Conservation (phyloP, 192 early-diverging fungal genomes). For the Paraglomus brasilianum region DNA sequence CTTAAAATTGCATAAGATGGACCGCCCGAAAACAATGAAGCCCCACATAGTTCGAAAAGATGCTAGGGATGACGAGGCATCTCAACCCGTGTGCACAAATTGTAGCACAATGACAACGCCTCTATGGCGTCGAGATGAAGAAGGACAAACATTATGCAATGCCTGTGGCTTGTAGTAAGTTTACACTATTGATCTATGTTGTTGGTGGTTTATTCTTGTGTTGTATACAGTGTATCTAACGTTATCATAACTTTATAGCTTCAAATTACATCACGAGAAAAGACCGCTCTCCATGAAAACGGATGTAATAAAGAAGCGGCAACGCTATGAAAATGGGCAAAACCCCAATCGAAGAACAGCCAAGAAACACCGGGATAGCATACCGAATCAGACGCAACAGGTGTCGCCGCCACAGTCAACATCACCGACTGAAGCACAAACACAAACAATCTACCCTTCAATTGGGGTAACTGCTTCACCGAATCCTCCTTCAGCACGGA, state of each 20-base stretch:
- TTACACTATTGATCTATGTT: background rate
- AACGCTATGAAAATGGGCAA: constrained; percentile 48
- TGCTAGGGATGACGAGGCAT: constrained; percentile 40
- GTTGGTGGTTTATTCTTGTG: background rate
- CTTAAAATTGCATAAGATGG: constrained; percentile 80
- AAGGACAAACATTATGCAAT: constrained; percentile 43
- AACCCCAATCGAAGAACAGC: constrained; percentile 21
- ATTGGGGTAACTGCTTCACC: too few species aligned
- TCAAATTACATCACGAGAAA: constrained; percentile 52
- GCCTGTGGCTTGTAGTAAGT: constrained; percentile 60
- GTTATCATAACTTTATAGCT: constrained; percentile 12
- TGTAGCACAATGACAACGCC: constrained; percentile 84
- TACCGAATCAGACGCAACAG: too few species aligned
- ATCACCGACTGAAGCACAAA: too few species aligned
- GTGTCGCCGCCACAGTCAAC: too few species aligned
- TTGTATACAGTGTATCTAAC: background rate
- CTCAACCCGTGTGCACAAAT: constrained; percentile 63
- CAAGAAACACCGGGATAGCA: constrained; percentile 21
- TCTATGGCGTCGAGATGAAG: constrained; percentile 83
- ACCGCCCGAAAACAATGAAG: constrained; percentile 78
- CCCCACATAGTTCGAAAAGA: constrained; percentile 65
- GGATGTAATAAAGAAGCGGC: constrained; percentile 49
- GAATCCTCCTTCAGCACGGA: too few species aligned
- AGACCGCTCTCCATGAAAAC: constrained; percentile 55
- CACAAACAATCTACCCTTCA: too few species aligned